Evolutionary conservation across 768 basidiomycete species (phyloP).

Genomic region (Suillus fuscotomentosus): DNA sequence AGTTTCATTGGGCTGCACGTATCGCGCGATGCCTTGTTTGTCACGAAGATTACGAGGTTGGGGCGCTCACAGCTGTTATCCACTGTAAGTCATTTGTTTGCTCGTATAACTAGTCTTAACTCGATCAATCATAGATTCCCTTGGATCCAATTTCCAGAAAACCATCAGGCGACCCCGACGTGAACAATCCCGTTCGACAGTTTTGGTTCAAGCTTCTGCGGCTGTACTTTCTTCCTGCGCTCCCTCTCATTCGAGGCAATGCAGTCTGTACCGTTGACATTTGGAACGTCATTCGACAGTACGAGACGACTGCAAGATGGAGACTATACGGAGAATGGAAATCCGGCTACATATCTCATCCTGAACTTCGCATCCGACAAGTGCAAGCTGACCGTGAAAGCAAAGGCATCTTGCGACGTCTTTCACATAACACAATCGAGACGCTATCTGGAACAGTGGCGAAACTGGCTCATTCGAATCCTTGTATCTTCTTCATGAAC

Average conservation of each 20-base stretch:
- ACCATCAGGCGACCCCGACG: slow-evolving; percentile 50
- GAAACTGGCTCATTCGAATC: slow-evolving; percentile 93
- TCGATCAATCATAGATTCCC: slow-evolving; percentile 35
- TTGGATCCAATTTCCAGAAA: slow-evolving; percentile 64
- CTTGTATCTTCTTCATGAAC: slow-evolving; percentile 85
- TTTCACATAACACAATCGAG: slow-evolving; percentile 83
- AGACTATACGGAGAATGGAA: slow-evolving; percentile 96
- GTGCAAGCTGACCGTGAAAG: slow-evolving; percentile 86
- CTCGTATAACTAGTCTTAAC: neutral
- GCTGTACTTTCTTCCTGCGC: slow-evolving; percentile 78
- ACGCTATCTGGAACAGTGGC: slow-evolving; percentile 84
- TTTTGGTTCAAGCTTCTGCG: slow-evolving; percentile 87
- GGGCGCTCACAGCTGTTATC: slow-evolving; percentile 64
- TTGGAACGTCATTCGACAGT: slow-evolving; percentile 85
- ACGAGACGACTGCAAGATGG: slow-evolving; percentile 81
- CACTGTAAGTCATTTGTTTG: slow-evolving; percentile 39
- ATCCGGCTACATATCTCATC: slow-evolving; percentile 67
- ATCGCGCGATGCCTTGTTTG: slow-evolving; percentile 71
- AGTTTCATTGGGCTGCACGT: slow-evolving; percentile 78
- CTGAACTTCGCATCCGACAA: slow-evolving; percentile 75
- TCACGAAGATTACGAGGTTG: slow-evolving; percentile 79
- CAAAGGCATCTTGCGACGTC: slow-evolving; percentile 84
- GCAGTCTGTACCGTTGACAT: slow-evolving; percentile 89
- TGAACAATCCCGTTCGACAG: slow-evolving; percentile 57
- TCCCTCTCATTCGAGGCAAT: slow-evolving; percentile 82